Base-by-base conservation (phyloP, 2,329 filamentous ascomycete species). In the Paracorniculantispora psalliotae region DNA sequence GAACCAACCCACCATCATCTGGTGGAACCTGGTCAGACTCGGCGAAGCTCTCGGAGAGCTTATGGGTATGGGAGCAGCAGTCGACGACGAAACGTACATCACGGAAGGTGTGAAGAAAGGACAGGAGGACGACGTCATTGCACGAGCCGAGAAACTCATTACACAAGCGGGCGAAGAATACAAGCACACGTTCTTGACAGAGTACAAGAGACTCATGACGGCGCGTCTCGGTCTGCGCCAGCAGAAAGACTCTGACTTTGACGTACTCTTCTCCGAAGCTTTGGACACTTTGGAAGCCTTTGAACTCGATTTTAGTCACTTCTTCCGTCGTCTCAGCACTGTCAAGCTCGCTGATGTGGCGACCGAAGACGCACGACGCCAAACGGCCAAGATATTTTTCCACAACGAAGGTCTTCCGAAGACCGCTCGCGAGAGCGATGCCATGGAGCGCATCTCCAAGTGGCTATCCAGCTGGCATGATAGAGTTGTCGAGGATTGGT, bases 21-120 rank as follows among this genome's bases (percentile, higher is more conserved):
- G 94, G 94, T 99, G 94, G 94, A 97, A 97, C 68, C 80, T 97
- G 0, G 91, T 97, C 1, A 86, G 94, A 1, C 82, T 99, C 0
- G 94, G 92, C 59, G 94, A 99, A 75, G 84, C 89, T 0, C 71
- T 99, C 0, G 94, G 91, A 21, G 94, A 97, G 73, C 79, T 96
- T 1, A 85, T 99, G 59, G 94, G 93, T 19, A 84, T 88, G 0
- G 93, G 90, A 0, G 74, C 80, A 1, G 76, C 79, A 39, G 86
- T 93, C 33, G 92, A 99, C 67, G 82, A 88, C 12, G 73, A 83
- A 1, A 77, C 77, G 1, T 97, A 96, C 66, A 75, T 90, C 5
- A 78, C 83, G 9, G 81, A 91, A 15, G 92, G 93, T 1, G 84
- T 96, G 55, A 67, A 69, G 50, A 66, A 71, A 61, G 85, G 84